phyloP scores from a whole-genome alignment of 345 rosid species.

The Laguncularia racemosa region DNA sequence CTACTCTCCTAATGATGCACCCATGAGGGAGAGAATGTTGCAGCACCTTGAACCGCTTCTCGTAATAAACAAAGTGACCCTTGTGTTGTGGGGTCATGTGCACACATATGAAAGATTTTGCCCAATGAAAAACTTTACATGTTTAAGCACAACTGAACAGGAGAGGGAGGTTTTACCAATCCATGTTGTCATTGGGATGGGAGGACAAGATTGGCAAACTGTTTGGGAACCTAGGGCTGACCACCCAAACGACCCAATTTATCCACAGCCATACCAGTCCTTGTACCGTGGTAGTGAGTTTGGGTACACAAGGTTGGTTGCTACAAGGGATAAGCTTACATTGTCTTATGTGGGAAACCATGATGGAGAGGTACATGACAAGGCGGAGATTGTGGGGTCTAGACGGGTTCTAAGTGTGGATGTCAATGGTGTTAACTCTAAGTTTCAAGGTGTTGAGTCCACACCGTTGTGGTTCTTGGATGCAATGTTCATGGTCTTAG shows the following conservation, averaged over 20 bases:
- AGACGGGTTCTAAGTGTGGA: slow-evolving; percentile 49
- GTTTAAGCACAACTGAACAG: slow-evolving; percentile 7
- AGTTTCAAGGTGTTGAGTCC: slow-evolving; percentile 17
- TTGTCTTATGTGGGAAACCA: slow-evolving; percentile 78
- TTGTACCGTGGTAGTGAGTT: slow-evolving; percentile 91
- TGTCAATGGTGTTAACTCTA: slow-evolving; percentile 9
- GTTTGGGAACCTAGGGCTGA: slow-evolving; percentile 73
- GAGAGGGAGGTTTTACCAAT: slow-evolving; percentile 53
- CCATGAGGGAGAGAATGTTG: slow-evolving; percentile 49
- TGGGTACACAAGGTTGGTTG: slow-evolving; percentile 76
- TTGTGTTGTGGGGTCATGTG: slow-evolving; percentile 94
- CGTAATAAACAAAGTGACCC: slow-evolving; percentile 58
- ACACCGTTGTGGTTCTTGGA: slow-evolving; percentile 43
- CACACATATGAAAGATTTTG: slow-evolving; percentile 92
- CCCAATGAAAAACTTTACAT: slow-evolving; percentile 69
- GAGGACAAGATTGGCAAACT: slow-evolving; percentile 87
- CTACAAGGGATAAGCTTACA: slow-evolving; percentile 67
- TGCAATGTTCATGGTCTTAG: slow-evolving; percentile 62
- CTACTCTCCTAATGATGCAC: slow-evolving; percentile 42
- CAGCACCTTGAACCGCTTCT: slow-evolving; percentile 83
- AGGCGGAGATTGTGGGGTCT: slow-evolving; percentile 66
- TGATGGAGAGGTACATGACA: slow-evolving; percentile 82
- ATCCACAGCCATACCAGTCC: slow-evolving; percentile 68
- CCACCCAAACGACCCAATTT: slow-evolving; percentile 58
- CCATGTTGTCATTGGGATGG: slow-evolving; percentile 95